Conservation (phyloP, 2,329 filamentous ascomycete genomes). For the Colletotrichum cuscutae region DNA sequence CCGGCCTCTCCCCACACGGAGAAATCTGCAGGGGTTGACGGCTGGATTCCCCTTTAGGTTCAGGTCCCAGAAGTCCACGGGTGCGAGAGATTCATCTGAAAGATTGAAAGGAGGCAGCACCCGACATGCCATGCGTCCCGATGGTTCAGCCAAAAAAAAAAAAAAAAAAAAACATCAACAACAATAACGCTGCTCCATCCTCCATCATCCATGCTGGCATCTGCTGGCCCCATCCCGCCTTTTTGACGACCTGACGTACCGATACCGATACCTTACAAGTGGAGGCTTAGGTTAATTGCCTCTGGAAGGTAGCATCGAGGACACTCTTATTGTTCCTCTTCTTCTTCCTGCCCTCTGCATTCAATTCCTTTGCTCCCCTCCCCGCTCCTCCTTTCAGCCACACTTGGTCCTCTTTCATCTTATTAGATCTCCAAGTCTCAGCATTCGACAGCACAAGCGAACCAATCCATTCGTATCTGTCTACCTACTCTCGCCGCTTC, state of each 20-base stretch:
- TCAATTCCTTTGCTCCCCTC: neutral
- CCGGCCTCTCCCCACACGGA: constrained; percentile 30
- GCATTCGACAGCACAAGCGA: neutral
- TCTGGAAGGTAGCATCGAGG: neutral
- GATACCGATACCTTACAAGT: neutral
- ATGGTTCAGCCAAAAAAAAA: constrained; percentile 14
- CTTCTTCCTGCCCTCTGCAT: neutral
- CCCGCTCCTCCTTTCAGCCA: neutral
- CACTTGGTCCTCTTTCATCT: neutral
- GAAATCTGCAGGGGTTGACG: constrained; percentile 34
- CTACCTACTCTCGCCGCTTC: neutral
- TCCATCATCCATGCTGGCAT: too few species aligned
- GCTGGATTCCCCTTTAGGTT: constrained; percentile 29
- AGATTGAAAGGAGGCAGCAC: constrained; percentile 32
- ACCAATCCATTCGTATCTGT: neutral
- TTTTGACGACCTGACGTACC: neutral
- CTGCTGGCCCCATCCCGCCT: constrained; percentile 5
- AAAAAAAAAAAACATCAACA: too few species aligned
- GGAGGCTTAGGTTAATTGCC: too few species aligned
- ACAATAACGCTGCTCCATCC: constrained; percentile 1
- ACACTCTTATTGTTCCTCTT: neutral
- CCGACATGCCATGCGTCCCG: constrained; percentile 21
- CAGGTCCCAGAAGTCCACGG: neutral
- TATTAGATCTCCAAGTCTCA: neutral
- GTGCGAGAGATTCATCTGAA: constrained; percentile 24